Evolutionary conservation across 768 basidiomycete species (phyloP), one percentile per base, ranked within the genome.

Genomic region (Pleurotus tuoliensis): DNA sequence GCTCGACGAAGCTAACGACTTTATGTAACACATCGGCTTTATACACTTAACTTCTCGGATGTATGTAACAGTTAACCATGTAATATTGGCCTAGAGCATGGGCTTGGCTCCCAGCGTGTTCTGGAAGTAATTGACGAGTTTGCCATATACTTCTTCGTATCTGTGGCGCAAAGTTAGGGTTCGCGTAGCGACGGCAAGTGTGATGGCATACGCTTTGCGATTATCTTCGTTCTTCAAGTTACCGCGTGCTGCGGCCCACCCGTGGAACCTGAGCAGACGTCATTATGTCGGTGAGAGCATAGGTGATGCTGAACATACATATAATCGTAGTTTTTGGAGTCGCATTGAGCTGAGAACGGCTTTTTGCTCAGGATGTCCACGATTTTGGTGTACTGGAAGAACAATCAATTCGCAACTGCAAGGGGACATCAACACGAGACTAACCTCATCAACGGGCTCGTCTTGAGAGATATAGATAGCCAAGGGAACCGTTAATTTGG

Each of bases 241-340:
- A 1, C 76, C 84, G 47, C 84, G 74, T 3, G 86, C 85, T 16
- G 83, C 86, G 4, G 84, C 82, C 73, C 78, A 88, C 34, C 84
- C 84, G 61, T 87, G 85, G 70, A 79, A 78, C 72, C 81, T 82
- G 56, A 6, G 12, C 13, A 20, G 37, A 46, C 8, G 34, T 9
- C 9, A 58, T 18, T 25, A 46, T 16, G 47, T 54, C 6, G 56
- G 51, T 41, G 55, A 58, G 61, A 24, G 27, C 15, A n/a, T n/a
- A 22, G 27, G 3, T 57, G 51, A 50, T 45, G 12, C 18, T 43
- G 46, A 15, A 66, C 67, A 45, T 57, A 79, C 77, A 81, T 80
- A 59, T 73, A 76, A 2, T 70, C 47, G 59, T 82, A 84, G 54
- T 72, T 63, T 64, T 82, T 82, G 66, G 74, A 73, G 55, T 80